Conservation (phyloP, 2,329 filamentous ascomycete species). For the Hirsutella thompsonii region DNA sequence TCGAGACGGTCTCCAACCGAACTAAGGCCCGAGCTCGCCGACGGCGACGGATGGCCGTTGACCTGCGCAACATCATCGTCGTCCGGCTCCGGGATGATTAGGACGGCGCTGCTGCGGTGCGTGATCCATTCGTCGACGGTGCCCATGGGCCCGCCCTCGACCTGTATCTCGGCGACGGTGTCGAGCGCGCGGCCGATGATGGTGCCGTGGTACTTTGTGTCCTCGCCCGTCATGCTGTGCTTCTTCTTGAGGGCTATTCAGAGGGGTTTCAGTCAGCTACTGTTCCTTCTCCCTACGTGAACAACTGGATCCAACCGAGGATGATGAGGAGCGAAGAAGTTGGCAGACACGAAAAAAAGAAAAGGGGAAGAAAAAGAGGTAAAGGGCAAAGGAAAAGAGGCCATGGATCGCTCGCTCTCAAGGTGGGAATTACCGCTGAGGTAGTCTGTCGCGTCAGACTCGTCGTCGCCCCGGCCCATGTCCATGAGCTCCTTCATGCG, state of each 20-base stretch:
- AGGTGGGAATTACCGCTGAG: conserved; percentile 52
- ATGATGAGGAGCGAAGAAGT: too few relatives aligned
- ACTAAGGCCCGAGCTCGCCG: conserved; percentile 42
- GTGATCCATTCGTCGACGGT: conserved; percentile 24
- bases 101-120: conserved; percentile 11
- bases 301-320: too few relatives aligned
- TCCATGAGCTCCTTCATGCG: conserved; percentile 70
- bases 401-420: too few relatives aligned
- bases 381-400: too few relatives aligned
- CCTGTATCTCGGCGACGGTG: conserved; percentile 49
- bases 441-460: conserved; percentile 55
- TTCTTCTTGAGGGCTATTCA: conserved; percentile 70
- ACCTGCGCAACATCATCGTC: neutral
- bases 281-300: too few relatives aligned
- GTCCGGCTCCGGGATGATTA: neutral
- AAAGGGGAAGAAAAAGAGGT: conserved; percentile 3
- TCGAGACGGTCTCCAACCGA: conserved; percentile 30
- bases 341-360: neutral
- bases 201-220: conserved; percentile 75
- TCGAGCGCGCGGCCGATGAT: conserved; percentile 65
- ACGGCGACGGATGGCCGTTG: conserved; percentile 20
- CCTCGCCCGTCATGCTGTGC: conserved; percentile 78
- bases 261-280: neutral
- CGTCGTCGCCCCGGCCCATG: conserved; percentile 60
- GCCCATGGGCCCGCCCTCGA: conserved; percentile 55